Evolutionary conservation across 2,329 filamentous ascomycete genomes (phyloP), one percentile per base, ranked within the genome.

Genomic region (Trichoderma asperellum): DNA sequence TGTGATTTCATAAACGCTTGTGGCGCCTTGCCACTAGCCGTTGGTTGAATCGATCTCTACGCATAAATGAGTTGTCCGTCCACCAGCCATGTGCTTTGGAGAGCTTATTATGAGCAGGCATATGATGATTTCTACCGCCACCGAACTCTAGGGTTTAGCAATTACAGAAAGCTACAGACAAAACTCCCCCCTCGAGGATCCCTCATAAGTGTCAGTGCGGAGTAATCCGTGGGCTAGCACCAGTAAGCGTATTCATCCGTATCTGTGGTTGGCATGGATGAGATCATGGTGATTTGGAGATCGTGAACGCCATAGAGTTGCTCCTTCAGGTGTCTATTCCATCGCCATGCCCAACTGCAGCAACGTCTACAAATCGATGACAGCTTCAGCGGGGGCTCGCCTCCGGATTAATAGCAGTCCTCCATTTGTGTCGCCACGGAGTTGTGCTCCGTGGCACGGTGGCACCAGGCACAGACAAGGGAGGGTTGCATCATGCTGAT

Each of bases 401-500:
- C 55, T 67, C 63, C 64, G 64, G 21, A 21, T 40, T 27, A 24
- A 56, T 55, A 32, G 21, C 37, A 14, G 21, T 2, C 11, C n/a
- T 16, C 58, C 53, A 21, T 35, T n/a, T 29, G 29, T 47, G 52
- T 47, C 34, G 10, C 34, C 11, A 14, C 63, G 55, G 53, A 58
- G 37, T 14, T 49, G 21, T 37, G 37, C 63, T 57, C 63, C 63
- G 63, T 58, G 18, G 16, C 6, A 34, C 55, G 55, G 55, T 57
- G 63, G 53, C 63, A 49, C 63, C 63, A 58, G 63, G 63, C 63
- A 66, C 64, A 35, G 32, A 37, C 53, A 59, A 67, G 55, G 40
- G 64, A 57, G 37, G 64, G 64, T 67, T 67, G 58, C 64, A 67
- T 67, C 64, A 67, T n/a, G 64, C 27, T 67, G 64, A 67, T 67